Evolutionary conservation across 495 filamentous ascomycete genomes (phyloP), one percentile per base, ranked within the genome.

Genomic region (Cladorrhinum samala): DNA sequence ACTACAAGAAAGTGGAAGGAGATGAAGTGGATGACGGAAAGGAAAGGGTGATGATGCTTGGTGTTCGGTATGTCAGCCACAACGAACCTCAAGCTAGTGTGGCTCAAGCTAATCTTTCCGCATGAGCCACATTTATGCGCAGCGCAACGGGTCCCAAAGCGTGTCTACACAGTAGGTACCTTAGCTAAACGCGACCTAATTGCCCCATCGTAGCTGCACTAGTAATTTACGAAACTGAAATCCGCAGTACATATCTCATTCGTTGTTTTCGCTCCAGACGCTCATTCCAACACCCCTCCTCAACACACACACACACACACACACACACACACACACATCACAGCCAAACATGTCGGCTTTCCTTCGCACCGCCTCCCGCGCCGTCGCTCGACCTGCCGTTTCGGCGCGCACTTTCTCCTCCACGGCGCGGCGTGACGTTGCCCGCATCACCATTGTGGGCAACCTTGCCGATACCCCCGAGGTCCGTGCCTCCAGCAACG

Each of bases 391-490:
- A 37, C 53, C 68, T 65, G 50, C 66, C 57, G 43, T 63, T 18
- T 20, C 64, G 37, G 73, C 68, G 55, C 82, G 78, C 68, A 70
- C 77, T 56, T 77, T 79, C 67, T 81, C 80, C 69, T 66, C 74
- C 52, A 69, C 71, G 14, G 64, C 80, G 47, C 68, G 73, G 57
- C 85, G 85, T 64, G 63, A 77, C 65, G 76, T 89, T 71, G 71
- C 74, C 48, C 65, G 62, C 60, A 69, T 94, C 72, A 85, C 79
- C 63, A 65, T 95, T 71, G 78, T 91, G 59, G 90, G 89, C 66
- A 83, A 84, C 59, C 82, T 94, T 16, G 88, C 76, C 49, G 75
- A 72, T 50, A 68, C 77, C 24, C 90, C 91, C 38, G 88, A 93
- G 76, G 54, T 87, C 55, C 67, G 68, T 2, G 68, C 84, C 37